Conservation (phyloP, 2,329 filamentous ascomycete species). For the Leptodontidium sp. region DNA sequence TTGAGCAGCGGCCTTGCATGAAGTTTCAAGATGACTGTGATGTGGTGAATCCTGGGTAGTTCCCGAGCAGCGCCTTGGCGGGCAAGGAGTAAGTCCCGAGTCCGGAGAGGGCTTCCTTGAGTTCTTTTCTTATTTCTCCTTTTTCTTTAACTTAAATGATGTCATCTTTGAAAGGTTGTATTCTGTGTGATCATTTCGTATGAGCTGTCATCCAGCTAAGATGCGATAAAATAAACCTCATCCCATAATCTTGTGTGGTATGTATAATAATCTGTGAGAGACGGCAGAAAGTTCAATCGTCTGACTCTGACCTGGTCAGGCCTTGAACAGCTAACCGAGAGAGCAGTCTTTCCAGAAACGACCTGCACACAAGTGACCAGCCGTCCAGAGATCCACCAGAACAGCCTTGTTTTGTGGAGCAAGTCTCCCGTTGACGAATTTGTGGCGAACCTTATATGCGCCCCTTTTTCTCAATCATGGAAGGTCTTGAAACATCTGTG, state of each 20-base stretch:
- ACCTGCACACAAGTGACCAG: background rate
- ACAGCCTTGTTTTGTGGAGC: constrained; percentile 17
- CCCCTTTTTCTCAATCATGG: constrained; percentile 15
- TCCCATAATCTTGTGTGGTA: too few species aligned
- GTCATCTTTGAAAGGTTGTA: too few species aligned
- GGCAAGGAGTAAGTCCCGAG: constrained; percentile 5
- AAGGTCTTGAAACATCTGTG: constrained; percentile 19
- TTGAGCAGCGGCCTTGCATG: constrained; percentile 22
- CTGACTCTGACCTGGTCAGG: background rate
- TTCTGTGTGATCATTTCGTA: too few species aligned
- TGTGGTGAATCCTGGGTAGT: constrained; percentile 5
- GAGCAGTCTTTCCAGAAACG: background rate
- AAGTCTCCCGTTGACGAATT: background rate
- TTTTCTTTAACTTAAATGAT: too few species aligned
- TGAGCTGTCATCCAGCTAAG: too few species aligned
- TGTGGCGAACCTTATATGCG: constrained; percentile 15
- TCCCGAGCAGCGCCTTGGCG: constrained; percentile 9
- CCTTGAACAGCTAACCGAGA: background rate
- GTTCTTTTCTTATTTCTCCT: background rate
- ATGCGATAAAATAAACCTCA: too few species aligned
- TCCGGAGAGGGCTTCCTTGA: constrained; percentile 3
- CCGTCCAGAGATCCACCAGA: background rate
- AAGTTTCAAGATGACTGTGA: constrained; percentile 29
- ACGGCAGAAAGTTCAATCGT: constrained; percentile 6
- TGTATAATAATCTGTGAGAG: background rate